Base-by-base conservation (phyloP, 2,329 filamentous ascomycete genomes). In the Fusarium succisae region DNA sequence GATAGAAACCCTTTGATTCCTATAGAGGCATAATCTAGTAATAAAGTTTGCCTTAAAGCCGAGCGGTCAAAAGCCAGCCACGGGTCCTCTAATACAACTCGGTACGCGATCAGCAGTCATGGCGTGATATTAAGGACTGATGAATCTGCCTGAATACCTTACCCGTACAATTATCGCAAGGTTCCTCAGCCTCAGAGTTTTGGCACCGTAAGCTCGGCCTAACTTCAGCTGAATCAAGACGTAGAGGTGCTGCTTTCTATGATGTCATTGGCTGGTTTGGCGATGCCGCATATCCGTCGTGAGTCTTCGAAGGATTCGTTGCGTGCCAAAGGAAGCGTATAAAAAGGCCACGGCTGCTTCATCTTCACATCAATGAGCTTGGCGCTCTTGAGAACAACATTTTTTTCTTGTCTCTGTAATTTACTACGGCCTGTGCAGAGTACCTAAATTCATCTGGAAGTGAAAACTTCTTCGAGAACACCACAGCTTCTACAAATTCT, bases 301-400 rank as follows among this genome's bases (percentile, higher is more conserved):
- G 41, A 58, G 39, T 18, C 10, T 1, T 55, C 5, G 35, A 61
- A 61, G 50, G 50, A 44, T 57, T 24, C 2, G 3, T 26, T n/a
- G 2, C 24, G 4, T 43, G 30, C 32, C 22, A 13, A 57, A 30
- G 6, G 15, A 7, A 1, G 17, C 1, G 9, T 30, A 57, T 38
- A 56, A 15, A 37, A 35, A 35, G 32, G 15, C 8, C 14, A 35
- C 3, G 14, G 0, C 32, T 35, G 0, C 32, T 35, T 35, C 32
- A 8, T 17, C 32, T 35, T 35, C 14, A 17, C 8, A 1, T 35
- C 1, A 0, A 35, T 0, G 2, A 35, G 32, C 0, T 17, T 35
- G 15, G 15, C 32, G 32, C 32, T 35, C 32, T 35, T 17, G 1
- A 9, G 32, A 0, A 35, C 14, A 17, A 35, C 7, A 1, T 4